Percentiles rank a stretch among this genome's conserved stretches.
Evolutionary conservation across 1,284 basidiomycete genomes (phyloP).

Genomic region (Melampsora americana): DNA sequence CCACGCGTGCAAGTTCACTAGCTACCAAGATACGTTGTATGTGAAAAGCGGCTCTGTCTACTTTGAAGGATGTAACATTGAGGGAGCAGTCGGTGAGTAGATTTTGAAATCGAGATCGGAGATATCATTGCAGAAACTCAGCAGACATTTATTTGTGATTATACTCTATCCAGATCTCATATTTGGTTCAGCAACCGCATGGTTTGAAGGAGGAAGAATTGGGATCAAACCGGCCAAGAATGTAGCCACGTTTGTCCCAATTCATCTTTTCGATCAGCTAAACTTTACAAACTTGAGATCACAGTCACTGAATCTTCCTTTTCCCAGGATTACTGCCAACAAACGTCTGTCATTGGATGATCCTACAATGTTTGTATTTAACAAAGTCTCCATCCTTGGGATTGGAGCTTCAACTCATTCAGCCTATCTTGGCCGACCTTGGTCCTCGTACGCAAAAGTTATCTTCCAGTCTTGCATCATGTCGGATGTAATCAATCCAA

Average conservation of each 20-base stretch:
- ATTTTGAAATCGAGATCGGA: too few relatives aligned
- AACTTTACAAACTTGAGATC: background rate
- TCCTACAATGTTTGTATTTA: conserved; percentile 27
- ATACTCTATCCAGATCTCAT: conserved; percentile 27
- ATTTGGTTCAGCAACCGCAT: conserved; percentile 22
- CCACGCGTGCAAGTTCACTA: conserved; percentile 35
- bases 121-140: too few relatives aligned
- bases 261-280: background rate
- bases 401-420: conserved; percentile 11
- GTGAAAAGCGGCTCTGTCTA: conserved; percentile 19
- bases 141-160: background rate
- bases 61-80: conserved; percentile 26
- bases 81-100: conserved; percentile 31
- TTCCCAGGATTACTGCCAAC: conserved; percentile 34
- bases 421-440: conserved; percentile 29
- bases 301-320: background rate
- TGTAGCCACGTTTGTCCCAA: conserved; percentile 17
- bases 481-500: conserved; percentile 26
- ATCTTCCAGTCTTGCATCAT: conserved; percentile 30
- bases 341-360: conserved; percentile 9
- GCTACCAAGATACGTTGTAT: conserved; percentile 41
- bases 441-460: conserved; percentile 9
- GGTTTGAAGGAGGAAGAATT: conserved; percentile 28
- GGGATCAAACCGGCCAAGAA: conserved; percentile 11
- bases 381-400: conserved; percentile 12